Conservation (phyloP, 1,284 basidiomycete species). For the Naganishia liquefaciens region DNA sequence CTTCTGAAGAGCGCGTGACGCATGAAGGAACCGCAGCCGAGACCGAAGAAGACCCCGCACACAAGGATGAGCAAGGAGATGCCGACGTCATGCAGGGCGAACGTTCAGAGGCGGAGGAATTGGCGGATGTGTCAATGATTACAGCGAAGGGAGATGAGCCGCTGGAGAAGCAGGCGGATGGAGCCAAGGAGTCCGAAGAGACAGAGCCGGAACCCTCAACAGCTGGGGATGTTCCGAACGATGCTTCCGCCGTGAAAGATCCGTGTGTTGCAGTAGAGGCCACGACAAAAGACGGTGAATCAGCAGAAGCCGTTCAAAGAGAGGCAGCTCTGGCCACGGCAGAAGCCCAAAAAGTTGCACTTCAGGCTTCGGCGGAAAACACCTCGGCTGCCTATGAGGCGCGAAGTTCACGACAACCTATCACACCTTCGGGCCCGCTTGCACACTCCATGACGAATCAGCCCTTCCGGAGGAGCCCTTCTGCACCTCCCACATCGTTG, state of each 20-base stretch:
- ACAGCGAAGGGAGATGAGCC: constrained; percentile 26
- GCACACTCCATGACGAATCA: constrained; percentile 21
- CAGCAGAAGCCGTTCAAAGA: neutral
- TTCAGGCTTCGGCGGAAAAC: constrained; percentile 40
- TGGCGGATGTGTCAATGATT: constrained; percentile 39
- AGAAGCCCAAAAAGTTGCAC: constrained; percentile 15
- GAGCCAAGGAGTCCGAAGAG: constrained; percentile 23
- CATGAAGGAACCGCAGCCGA: constrained; percentile 32
- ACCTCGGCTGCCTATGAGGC: constrained; percentile 41
- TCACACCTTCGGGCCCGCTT: constrained; percentile 21
- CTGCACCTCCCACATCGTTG: constrained; percentile 31
- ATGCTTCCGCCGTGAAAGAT: constrained; percentile 15
- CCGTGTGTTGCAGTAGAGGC: constrained; percentile 24
- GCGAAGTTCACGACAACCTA: constrained; percentile 27
- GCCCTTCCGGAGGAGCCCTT: constrained; percentile 31
- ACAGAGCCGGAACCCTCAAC: neutral
- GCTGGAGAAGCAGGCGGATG: constrained; percentile 26
- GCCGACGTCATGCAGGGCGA: constrained; percentile 29
- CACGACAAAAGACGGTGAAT: neutral
- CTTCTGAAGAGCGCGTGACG: constrained; percentile 12
- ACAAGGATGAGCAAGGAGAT: neutral
- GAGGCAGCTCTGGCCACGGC: neutral
- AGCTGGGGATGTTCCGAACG: neutral
- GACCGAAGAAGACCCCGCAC: constrained; percentile 15
- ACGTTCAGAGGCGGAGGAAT: constrained; percentile 56